Evolutionary conservation across 116 monocot species (phyloP).

Genomic region (Iris pallida): DNA sequence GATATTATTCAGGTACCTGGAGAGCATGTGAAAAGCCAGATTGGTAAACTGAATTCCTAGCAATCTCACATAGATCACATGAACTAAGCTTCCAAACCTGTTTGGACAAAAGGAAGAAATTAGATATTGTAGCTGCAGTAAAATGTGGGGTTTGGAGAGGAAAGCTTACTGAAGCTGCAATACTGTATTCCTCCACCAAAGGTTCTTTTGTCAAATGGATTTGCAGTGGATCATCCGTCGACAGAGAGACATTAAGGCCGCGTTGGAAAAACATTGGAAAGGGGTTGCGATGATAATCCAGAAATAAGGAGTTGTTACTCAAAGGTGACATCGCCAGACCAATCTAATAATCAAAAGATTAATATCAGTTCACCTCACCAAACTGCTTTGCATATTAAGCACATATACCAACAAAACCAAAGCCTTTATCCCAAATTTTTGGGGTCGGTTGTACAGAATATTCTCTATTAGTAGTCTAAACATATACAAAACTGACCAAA

Average conservation of each 20-base stretch:
- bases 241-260: slow-evolving; percentile 98
- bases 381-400: no score
- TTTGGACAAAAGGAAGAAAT: slow-evolving; percentile 8
- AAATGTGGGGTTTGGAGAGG: slow-evolving; percentile 8
- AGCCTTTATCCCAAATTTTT: no score
- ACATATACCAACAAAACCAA: no score
- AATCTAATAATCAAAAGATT: slow-evolving; percentile 45
- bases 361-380: no score
- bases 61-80: slow-evolving; percentile 97
- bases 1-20: slow-evolving; percentile 45
- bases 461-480: no score
- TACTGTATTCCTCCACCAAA: slow-evolving; percentile 97
- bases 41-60: slow-evolving; percentile 93
- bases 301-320: slow-evolving; percentile 97
- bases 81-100: slow-evolving; percentile 97
- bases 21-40: slow-evolving; percentile 96
- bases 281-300: slow-evolving; percentile 96
- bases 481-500: no score
- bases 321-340: slow-evolving; percentile 99
- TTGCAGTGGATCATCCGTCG: slow-evolving; percentile 96
- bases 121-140: not conserved
- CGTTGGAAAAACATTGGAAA: slow-evolving; percentile 79
- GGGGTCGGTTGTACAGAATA: no score
- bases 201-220: slow-evolving; percentile 99
- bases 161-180: slow-evolving; percentile 87